Percentiles rank a stretch among this genome's conserved stretches.
Conservation (phyloP, 2,329 filamentous ascomycete species). For the Tympanopsis confertula region DNA sequence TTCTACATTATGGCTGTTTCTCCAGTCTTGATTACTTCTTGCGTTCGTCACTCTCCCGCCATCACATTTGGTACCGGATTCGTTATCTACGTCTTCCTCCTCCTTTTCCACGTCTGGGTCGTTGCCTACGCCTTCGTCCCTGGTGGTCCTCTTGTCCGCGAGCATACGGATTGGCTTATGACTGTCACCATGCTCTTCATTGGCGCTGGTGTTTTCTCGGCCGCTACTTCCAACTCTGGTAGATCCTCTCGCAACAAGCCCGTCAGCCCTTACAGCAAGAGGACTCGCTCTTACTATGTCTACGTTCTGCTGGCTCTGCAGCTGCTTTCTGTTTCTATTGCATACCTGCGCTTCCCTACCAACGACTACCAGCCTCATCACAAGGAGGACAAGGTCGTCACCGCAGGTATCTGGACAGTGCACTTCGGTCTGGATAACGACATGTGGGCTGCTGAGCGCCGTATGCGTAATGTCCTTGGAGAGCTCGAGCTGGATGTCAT, state of each 20-base stretch:
- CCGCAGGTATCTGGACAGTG: slow-evolving; percentile 95
- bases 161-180: slow-evolving; percentile 96
- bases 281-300: slow-evolving; percentile 36
- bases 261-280: slow-evolving; percentile 3
- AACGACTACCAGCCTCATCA: slow-evolving; percentile 91
- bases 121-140: slow-evolving; percentile 97
- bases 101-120: slow-evolving; percentile 97
- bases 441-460: slow-evolving; percentile 95
- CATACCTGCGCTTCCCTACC: slow-evolving; percentile 82
- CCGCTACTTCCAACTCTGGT: slow-evolving; percentile 36
- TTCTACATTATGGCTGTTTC: slow-evolving; percentile 74
- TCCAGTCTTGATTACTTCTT: slow-evolving; percentile 63
- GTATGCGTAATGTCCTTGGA: slow-evolving; percentile 81
- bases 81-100: slow-evolving; percentile 81
- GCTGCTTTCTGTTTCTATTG: slow-evolving; percentile 65
- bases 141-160: slow-evolving; percentile 79
- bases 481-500: slow-evolving; percentile 96
- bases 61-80: slow-evolving; percentile 80
- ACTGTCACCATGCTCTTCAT: slow-evolving; percentile 71
- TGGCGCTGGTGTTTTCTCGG: slow-evolving; percentile 72
- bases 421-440: slow-evolving; percentile 97
- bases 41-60: slow-evolving; percentile 65
- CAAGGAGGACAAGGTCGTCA: slow-evolving; percentile 73
- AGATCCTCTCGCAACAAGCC: slow-evolving; percentile 25
- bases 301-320: slow-evolving; percentile 63